These are phyloP conservation scores for Penicillium mononematosum DNA, from an alignment of 495 filamentous ascomycete species.

Conservation along the genomic window DNA sequence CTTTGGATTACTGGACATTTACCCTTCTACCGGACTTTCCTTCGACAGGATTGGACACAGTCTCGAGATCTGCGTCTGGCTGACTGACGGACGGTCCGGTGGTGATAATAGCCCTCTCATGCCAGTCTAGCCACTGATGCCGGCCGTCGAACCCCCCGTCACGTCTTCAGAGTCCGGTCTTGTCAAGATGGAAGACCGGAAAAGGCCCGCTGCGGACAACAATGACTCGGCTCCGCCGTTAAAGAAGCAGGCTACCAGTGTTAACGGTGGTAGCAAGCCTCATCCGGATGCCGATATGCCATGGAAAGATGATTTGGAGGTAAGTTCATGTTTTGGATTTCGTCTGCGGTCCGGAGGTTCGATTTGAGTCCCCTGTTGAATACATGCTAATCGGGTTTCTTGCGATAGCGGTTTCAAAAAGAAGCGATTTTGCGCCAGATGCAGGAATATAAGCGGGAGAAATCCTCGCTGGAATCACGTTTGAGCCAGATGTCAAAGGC, in stretches of 20 bases:
- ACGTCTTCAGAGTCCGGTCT: conserved; percentile 66
- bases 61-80: conserved; percentile 33
- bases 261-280: conserved; percentile 71
- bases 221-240: conserved; percentile 79
- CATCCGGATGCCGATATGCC: conserved; percentile 78
- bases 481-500: conserved; percentile 73
- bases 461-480: conserved; percentile 69
- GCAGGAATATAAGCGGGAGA: conserved; percentile 94
- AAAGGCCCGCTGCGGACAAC: conserved; percentile 74
- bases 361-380: neutral
- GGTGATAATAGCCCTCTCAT: conserved; percentile 40
- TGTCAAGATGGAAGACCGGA: conserved; percentile 97
- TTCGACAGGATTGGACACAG: conserved; percentile 30
- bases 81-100: conserved; percentile 41
- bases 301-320: conserved; percentile 86
- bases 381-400: conserved; percentile 14
- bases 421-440: conserved; percentile 97
- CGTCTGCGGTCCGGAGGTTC: neutral
- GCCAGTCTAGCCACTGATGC: conserved; percentile 66
- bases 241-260: conserved; percentile 74
- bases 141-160: conserved; percentile 70
- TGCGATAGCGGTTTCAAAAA: conserved; percentile 82
- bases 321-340: conserved; percentile 47
- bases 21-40: conserved; percentile 9
- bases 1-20: conserved; percentile 4